Base-by-base conservation (phyloP, 108 stramenopile genomes). In the Aurantiochytrium sp. region DNA sequence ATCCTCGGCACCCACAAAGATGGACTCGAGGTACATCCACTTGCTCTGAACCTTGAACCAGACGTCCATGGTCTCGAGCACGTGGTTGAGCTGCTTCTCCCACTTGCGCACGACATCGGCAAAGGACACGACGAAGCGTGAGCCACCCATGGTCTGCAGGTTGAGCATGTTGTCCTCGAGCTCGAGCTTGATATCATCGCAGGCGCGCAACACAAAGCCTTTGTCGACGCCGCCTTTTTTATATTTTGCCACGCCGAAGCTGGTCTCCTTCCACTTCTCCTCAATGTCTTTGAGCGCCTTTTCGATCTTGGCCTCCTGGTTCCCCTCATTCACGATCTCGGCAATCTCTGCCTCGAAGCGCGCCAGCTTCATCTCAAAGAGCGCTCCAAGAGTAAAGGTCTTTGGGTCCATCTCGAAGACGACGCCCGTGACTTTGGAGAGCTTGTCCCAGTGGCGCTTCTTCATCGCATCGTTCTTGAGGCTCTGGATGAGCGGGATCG, bases 391-490 rank as follows among this genome's bases (percentile, higher is more conserved):
- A 21, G 94, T 94, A 39, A 94, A 88, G 4, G 92, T 89, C 85
- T 93, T 93, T 42, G 91, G 89, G 65, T 90, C 93, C 87, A 90
- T 91, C 53, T 93, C 92, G 52, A 94, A 93, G 53, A 68, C 85
- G 21, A 94, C 91, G 15, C 94, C 94, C 4, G 94, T 94, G 59
- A 89, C 86, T 86, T 92, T 92, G 68, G 92, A 91, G 42, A 94
- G 90, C 89, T 93, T 92, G 50, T 92, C 68, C 94, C 94, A 94
- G 88, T 94, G 94, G 41, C 93, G 68, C 15, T 89, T 39, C 85
- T 94, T 93, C 93, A 94, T 93, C 37, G 94, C 93, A n/a, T 94
- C 94, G 85, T 94, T 94, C 91, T 94, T 94, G 30, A 94, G 91
- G 55, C 73, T 92, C 8, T 91, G 87, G 37, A 94, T 94, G 50